Evolutionary conservation across 108 stramenopile genomes (phyloP).

Genomic region (Pseudonitzschia delicatissima): DNA sequence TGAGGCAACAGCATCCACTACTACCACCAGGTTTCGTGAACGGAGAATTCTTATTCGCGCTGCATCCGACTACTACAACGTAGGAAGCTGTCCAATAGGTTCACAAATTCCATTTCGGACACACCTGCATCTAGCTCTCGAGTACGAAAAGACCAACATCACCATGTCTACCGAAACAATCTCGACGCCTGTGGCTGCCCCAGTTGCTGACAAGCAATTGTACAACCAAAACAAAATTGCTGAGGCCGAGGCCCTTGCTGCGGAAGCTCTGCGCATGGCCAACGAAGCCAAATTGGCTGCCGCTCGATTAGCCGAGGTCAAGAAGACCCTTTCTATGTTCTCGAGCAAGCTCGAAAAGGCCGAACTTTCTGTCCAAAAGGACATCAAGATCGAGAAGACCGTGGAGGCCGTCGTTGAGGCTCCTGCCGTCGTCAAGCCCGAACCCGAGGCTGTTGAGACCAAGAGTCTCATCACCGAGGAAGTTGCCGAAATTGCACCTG

Average conservation of each 20-base stretch:
- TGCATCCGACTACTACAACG: no score
- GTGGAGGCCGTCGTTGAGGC: background rate
- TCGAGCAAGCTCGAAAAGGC: conserved; percentile 9
- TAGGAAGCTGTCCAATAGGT: no score
- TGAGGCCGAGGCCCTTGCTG: conserved; percentile 21
- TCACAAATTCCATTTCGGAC: no score
- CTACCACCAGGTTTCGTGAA: no score
- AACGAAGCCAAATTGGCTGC: conserved; percentile 13
- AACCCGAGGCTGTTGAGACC: background rate
- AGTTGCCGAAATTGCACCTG: background rate
- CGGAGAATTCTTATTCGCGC: no score
- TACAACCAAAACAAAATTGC: conserved; percentile 6
- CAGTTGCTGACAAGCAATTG: no score
- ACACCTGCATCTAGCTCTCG: no score
- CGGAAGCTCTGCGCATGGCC: conserved; percentile 22
- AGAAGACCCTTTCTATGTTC: conserved; percentile 15
- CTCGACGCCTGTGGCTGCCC: no score
- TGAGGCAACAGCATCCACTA: no score
- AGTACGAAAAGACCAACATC: no score
- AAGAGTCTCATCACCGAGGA: no score
- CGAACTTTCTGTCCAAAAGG: conserved; percentile 1
- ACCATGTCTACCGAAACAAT: no score
- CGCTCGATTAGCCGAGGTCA: conserved; percentile 13
- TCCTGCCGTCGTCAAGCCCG: background rate
- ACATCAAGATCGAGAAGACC: background rate